These are phyloP conservation scores for Gonapodya sp. DNA, from an alignment of 192 early-diverging fungal genomes.

Conservation along the genomic window DNA sequence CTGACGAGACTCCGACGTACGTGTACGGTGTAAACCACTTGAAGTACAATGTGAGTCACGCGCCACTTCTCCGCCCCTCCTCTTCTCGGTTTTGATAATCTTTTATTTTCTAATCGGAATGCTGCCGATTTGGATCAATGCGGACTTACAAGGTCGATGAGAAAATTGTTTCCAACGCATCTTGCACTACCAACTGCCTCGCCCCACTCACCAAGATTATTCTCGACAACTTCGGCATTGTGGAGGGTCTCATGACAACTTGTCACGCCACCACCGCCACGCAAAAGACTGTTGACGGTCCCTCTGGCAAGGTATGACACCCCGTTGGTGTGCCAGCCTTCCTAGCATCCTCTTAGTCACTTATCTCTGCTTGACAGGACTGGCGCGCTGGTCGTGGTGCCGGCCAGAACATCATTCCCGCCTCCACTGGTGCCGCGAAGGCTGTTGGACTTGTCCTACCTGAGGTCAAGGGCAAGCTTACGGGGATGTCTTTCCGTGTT, in stretches of 20 bases:
- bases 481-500: slow-evolving; percentile 98
- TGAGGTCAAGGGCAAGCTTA: slow-evolving; percentile 85
- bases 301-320: slow-evolving; percentile 91
- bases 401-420: slow-evolving; percentile 92
- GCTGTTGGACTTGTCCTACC: slow-evolving; percentile 98
- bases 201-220: slow-evolving; percentile 96
- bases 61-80: background rate
- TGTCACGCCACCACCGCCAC: slow-evolving; percentile 97
- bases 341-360: background rate
- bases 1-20: slow-evolving; percentile 95
- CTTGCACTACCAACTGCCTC: slow-evolving; percentile 99
- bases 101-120: background rate
- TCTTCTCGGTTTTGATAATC: background rate
- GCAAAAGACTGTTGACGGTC: slow-evolving; percentile 99
- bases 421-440: slow-evolving; percentile 97
- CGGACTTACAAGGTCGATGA: background rate
- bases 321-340: background rate
- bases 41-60: slow-evolving; percentile 64
- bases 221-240: slow-evolving; percentile 84
- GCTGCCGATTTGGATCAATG: too few species aligned
- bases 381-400: slow-evolving; percentile 85
- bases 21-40: slow-evolving; percentile 95
- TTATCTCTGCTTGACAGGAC: background rate
- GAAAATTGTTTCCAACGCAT: slow-evolving; percentile 85
- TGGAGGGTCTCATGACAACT: slow-evolving; percentile 97